Conservation (phyloP, 768 basidiomycete genomes). For the Cubamyces lactineus region DNA sequence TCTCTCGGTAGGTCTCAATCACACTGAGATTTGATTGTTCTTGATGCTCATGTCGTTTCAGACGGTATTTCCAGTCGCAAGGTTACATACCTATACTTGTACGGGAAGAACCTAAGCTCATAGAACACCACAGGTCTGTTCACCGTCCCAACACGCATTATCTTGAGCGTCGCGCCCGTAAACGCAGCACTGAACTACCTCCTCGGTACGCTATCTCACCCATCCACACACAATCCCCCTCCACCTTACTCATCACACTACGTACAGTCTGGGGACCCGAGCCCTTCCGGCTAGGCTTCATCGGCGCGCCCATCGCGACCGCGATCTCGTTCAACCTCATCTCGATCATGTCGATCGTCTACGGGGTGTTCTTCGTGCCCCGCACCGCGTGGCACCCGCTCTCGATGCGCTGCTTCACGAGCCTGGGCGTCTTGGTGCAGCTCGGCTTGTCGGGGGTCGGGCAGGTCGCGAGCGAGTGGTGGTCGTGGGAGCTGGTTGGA, state of each 20-base stretch:
- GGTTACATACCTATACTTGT: slow-evolving; percentile 39
- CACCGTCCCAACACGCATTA: slow-evolving; percentile 81
- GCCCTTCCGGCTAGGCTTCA: slow-evolving; percentile 80
- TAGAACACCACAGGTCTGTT: slow-evolving; percentile 61
- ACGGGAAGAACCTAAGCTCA: too few species aligned
- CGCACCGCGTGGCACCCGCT: slow-evolving; percentile 84
- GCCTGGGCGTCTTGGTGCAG: slow-evolving; percentile 66
- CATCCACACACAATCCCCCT: too few species aligned
- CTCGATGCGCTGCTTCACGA: slow-evolving; percentile 62
- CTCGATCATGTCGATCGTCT: slow-evolving; percentile 58
- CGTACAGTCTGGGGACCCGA: slow-evolving; percentile 79
- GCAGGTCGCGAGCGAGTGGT: slow-evolving; percentile 92
- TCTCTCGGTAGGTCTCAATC: slow-evolving; percentile 47
- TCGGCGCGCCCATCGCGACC: slow-evolving; percentile 91
- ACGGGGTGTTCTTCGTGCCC: slow-evolving; percentile 65
- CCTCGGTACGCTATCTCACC: slow-evolving; percentile 55
- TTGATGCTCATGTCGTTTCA: slow-evolving; percentile 28
- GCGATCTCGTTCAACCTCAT: slow-evolving; percentile 90
- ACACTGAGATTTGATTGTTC: neutral
- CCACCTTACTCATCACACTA: neutral
- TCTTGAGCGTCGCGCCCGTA: slow-evolving; percentile 80
- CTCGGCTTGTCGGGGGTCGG: slow-evolving; percentile 85
- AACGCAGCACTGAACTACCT: slow-evolving; percentile 84
- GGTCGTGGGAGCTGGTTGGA: slow-evolving; percentile 91
- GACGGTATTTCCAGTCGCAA: slow-evolving; percentile 84